Percentiles rank a stretch among this genome's conserved stretches.
Evolutionary conservation across 345 rosid species (phyloP).

Genomic region (Pugionium dolabratum): DNA sequence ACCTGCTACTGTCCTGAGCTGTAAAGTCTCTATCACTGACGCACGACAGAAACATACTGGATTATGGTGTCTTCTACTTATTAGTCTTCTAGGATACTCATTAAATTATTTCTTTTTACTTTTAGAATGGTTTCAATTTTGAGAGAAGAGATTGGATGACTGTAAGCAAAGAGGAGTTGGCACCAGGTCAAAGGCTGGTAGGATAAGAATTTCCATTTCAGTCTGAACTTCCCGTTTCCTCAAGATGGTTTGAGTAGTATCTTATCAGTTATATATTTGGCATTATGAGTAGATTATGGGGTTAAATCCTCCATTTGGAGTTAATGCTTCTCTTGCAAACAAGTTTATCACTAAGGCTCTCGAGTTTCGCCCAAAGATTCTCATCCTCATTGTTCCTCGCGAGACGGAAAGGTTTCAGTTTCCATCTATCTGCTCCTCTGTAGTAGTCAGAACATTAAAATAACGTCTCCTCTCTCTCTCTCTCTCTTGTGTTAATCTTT

Average conservation of each 20-base stretch:
- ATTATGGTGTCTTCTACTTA: background rate
- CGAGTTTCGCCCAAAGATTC: constrained; percentile 81
- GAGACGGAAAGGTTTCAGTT: constrained; percentile 71
- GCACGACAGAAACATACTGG: background rate
- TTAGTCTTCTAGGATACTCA: constrained; percentile 21
- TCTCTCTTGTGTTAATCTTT: background rate
- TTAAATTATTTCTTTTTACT: constrained; percentile 16
- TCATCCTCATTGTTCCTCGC: constrained; percentile 85
- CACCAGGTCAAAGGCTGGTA: constrained; percentile 76
- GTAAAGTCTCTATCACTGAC: constrained; percentile 12
- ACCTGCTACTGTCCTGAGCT: constrained; percentile 21
- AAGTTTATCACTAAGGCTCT: constrained; percentile 81
- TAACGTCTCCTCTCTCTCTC: constrained; percentile 5
- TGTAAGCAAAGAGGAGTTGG: constrained; percentile 63
- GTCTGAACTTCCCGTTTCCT: constrained; percentile 14
- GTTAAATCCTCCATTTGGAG: constrained; percentile 95
- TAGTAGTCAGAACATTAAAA: constrained; percentile 14
- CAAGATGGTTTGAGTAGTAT: constrained; percentile 8
- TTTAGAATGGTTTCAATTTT: constrained; percentile 69
- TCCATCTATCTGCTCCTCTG: constrained; percentile 26
- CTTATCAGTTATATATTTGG: constrained; percentile 21
- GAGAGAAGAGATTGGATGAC: constrained; percentile 89
- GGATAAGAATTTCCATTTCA: constrained; percentile 25
- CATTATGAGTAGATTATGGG: constrained; percentile 74
- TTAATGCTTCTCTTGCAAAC: constrained; percentile 71